Conservation (phyloP, 1,139 yeast genomes). For the Candida sanyaensis region DNA sequence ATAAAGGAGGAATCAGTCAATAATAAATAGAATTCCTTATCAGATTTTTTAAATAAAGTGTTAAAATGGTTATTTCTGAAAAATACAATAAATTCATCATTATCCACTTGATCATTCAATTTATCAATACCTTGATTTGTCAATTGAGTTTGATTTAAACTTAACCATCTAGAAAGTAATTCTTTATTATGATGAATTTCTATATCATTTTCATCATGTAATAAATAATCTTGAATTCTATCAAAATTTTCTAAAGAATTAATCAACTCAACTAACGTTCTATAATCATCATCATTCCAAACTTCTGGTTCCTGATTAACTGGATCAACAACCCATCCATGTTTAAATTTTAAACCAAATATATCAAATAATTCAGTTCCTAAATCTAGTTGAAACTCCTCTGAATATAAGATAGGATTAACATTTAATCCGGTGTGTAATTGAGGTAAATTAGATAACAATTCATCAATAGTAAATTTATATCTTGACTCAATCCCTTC, state of each 20-base stretch:
- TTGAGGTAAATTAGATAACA: constrained; percentile 57
- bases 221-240: constrained; percentile 43
- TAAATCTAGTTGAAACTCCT: constrained; percentile 52
- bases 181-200: constrained; percentile 16
- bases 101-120: constrained; percentile 41
- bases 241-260: constrained; percentile 43
- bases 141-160: constrained; percentile 64
- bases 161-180: constrained; percentile 42
- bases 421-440: constrained; percentile 74
- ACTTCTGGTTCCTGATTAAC: constrained; percentile 14
- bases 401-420: constrained; percentile 66
- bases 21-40: constrained; percentile 54
- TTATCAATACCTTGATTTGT: constrained; percentile 61
- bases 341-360: constrained; percentile 45
- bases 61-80: constrained; percentile 87
- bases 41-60: constrained; percentile 59
- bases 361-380: constrained; percentile 37
- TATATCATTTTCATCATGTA: constrained; percentile 18
- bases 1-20: constrained; percentile 73
- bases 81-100: constrained; percentile 55
- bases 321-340: constrained; percentile 51
- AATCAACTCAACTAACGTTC: constrained; percentile 23
- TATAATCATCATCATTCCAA: constrained; percentile 19
- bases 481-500: constrained; percentile 9
- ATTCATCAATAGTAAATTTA: constrained; percentile 29